These are phyloP conservation scores for Plectosphaerella sp. DNA, from an alignment of 2,329 filamentous ascomycete genomes.

Conservation along the genomic window DNA sequence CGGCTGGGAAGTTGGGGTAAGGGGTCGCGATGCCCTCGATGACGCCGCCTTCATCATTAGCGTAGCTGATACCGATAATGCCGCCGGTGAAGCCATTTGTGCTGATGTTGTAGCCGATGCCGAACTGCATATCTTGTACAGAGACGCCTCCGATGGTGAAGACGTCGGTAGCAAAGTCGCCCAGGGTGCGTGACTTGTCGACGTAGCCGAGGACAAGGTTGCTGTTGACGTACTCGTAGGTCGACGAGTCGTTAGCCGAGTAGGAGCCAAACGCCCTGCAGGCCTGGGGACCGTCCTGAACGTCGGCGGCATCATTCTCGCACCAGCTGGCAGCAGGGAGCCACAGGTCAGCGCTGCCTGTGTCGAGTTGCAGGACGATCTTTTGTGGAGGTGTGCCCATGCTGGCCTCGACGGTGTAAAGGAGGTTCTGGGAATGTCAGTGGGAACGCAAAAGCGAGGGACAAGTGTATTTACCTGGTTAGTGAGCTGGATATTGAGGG, in stretches of 20 bases:
- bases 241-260: neutral
- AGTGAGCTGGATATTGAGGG: neutral
- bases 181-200: conserved; percentile 47
- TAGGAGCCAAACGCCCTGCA: neutral
- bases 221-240: neutral
- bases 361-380: conserved; percentile 59
- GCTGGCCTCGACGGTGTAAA: conserved; percentile 58
- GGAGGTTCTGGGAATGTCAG: neutral
- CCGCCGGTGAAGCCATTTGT: conserved; percentile 25
- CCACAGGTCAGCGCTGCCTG: conserved; percentile 67
- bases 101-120: conserved; percentile 40
- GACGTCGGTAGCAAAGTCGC: conserved; percentile 55
- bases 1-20: neutral
- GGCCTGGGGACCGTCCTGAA: no score
- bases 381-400: conserved; percentile 58
- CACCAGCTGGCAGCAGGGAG: conserved; percentile 33
- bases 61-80: conserved; percentile 45
- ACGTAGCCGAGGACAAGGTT: conserved; percentile 46
- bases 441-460: neutral
- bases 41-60: conserved; percentile 43
- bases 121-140: conserved; percentile 51
- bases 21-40: conserved; percentile 48
- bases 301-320: neutral
- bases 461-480: neutral
- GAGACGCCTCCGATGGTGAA: conserved; percentile 43